These are phyloP conservation scores for Sugiyamaella xylanicola DNA, from an alignment of 1,139 yeast species.

Conservation along the genomic window DNA sequence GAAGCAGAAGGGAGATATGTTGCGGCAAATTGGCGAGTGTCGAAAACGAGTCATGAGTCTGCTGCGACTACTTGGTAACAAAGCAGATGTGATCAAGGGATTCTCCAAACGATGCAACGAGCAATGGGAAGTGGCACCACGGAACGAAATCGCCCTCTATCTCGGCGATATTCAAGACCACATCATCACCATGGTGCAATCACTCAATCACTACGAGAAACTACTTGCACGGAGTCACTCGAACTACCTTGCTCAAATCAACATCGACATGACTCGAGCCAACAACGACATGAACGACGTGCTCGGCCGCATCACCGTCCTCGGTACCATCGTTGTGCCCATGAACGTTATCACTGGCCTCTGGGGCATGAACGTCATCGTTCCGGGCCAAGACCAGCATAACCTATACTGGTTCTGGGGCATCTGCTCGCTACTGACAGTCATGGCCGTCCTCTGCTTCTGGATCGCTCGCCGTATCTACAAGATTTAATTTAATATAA, in stretches of 20 bases:
- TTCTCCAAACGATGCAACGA: slow-evolving; percentile 90
- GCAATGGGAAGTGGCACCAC: slow-evolving; percentile 72
- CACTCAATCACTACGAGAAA: slow-evolving; percentile 91
- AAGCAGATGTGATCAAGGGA: slow-evolving; percentile 95
- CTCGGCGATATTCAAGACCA: slow-evolving; percentile 90
- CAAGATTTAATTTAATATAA: slow-evolving; percentile 26
- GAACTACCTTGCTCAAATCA: slow-evolving; percentile 92
- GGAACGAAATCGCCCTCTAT: slow-evolving; percentile 83
- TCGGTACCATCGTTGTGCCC: slow-evolving; percentile 94
- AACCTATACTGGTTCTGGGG: slow-evolving; percentile 79
- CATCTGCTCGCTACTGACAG: slow-evolving; percentile 36
- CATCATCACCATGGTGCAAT: slow-evolving; percentile 88
- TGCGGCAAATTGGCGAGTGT: slow-evolving; percentile 91
- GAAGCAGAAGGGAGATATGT: slow-evolving; percentile 93
- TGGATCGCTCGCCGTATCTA: slow-evolving; percentile 37
- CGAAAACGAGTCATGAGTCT: slow-evolving; percentile 93
- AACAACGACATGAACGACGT: slow-evolving; percentile 97
- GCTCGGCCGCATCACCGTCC: slow-evolving; percentile 84
- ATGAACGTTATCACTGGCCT: slow-evolving; percentile 92
- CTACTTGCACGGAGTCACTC: slow-evolving; percentile 90
- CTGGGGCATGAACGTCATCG: slow-evolving; percentile 98
- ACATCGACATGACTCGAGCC: slow-evolving; percentile 96
- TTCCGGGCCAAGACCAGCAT: slow-evolving; percentile 80
- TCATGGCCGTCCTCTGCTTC: slow-evolving; percentile 42
- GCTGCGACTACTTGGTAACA: slow-evolving; percentile 78